These are phyloP conservation scores for Blastomyces parvus DNA, from an alignment of 2,329 filamentous ascomycete species.

Conservation along the genomic window DNA sequence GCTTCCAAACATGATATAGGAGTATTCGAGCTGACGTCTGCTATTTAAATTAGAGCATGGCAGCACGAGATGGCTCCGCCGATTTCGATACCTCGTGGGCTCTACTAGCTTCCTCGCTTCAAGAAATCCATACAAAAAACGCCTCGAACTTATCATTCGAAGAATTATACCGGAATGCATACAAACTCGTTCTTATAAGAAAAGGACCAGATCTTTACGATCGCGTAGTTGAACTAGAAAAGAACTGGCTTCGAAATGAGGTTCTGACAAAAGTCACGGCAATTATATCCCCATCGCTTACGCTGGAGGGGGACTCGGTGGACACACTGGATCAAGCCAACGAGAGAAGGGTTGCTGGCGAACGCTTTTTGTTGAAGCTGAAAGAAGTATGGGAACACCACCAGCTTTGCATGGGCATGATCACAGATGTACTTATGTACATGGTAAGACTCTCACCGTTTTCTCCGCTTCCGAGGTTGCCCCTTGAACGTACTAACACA, in stretches of 20 bases:
- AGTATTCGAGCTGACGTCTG: background rate
- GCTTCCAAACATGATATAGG: background rate
- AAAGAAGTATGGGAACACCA: constrained; percentile 80
- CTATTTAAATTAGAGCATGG: constrained; percentile 41
- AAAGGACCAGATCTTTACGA: constrained; percentile 74
- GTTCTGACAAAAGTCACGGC: constrained; percentile 62
- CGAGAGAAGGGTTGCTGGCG: constrained; percentile 69
- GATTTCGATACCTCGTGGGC: constrained; percentile 85
- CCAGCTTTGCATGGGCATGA: constrained; percentile 90
- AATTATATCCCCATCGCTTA: constrained; percentile 60
- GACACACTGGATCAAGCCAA: constrained; percentile 53
- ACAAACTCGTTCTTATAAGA: constrained; percentile 86
- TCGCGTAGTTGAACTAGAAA: constrained; percentile 69
- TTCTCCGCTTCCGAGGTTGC: background rate
- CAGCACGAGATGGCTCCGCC: constrained; percentile 48
- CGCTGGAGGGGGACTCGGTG: constrained; percentile 42
- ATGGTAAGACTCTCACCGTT: constrained; percentile 46
- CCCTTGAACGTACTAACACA: background rate
- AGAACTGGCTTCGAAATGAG: constrained; percentile 64
- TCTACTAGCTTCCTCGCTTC: constrained; percentile 64
- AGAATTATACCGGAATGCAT: constrained; percentile 84
- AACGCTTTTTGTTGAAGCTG: constrained; percentile 68
- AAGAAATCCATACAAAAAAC: constrained; percentile 85
- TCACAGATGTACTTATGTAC: constrained; percentile 93
- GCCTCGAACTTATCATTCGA: constrained; percentile 88